Evolutionary conservation across 805 yeast genomes (phyloP).

Genomic region (Candida ortonii): DNA sequence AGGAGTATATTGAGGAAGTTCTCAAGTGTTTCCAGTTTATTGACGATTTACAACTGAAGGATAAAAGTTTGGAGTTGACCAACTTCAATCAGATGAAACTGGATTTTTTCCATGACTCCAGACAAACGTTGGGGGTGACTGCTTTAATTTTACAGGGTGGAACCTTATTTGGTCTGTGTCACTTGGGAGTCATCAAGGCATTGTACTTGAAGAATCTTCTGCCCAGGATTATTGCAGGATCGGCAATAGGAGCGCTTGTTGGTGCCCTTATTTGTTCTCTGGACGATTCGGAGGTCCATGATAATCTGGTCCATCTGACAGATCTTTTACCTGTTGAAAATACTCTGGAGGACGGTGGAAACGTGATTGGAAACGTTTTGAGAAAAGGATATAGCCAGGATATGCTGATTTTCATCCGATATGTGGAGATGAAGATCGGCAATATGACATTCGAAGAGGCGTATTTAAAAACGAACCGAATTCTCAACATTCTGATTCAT

Average conservation of each 20-base stretch:
- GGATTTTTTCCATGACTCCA: conserved; percentile 80
- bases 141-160: conserved; percentile 94
- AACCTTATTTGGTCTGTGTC: conserved; percentile 89
- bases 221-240: conserved; percentile 86
- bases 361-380: conserved; percentile 70
- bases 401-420: conserved; percentile 71
- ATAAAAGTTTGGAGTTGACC: conserved; percentile 34
- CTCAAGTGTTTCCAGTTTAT: conserved; percentile 62
- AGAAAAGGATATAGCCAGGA: conserved; percentile 86
- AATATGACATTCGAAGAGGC: conserved; percentile 94
- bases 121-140: conserved; percentile 85
- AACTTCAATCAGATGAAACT: conserved; percentile 56
- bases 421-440: conserved; percentile 72
- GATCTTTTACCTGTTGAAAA: conserved; percentile 37
- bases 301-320: conserved; percentile 43
- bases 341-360: conserved; percentile 42
- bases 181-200: conserved; percentile 87
- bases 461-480: conserved; percentile 69
- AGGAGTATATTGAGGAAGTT: conserved; percentile 79
- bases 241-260: conserved; percentile 91
- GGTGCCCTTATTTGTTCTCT: conserved; percentile 82
- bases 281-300: conserved; percentile 58
- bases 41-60: conserved; percentile 38
- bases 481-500: conserved; percentile 80
- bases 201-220: conserved; percentile 69